Base-by-base conservation (phyloP, 225 moss, liverwort and hornwort species). In the Marchantia paleacea region DNA sequence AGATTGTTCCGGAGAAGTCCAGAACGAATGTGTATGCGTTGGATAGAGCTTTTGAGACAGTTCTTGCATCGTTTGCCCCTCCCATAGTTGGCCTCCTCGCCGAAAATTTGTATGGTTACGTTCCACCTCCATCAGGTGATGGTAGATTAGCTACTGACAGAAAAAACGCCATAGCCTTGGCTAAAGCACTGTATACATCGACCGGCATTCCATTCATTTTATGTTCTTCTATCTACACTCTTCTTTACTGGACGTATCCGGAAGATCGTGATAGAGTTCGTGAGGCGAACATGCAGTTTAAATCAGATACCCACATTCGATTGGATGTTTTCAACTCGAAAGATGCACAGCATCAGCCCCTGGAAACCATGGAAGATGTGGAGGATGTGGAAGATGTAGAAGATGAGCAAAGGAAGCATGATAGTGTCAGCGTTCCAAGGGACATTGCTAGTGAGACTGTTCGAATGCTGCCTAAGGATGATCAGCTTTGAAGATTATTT, bases 181-280 rank as follows among this genome's bases (percentile, higher is more conserved):
- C 92, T 51, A 91, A 94, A 82, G 94, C 99, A 13, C 88, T 99
- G 4, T 99, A 90, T 76, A 95, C 95, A 12, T 82, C 94, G 75
- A 78, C 92, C 0, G 89, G 90, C 22, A 63, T 91, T 20, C 94
- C 99, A 0, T 87, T 95, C 80, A 19, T 87, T 26, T 7, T 99
- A 8, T 99, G 99, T 72, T 90, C 92, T 87, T 70, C 90, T n/a
- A 87, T 92, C 7, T 99, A 99, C 82, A 89, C 86, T 16, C 81
- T 94, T 48, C 83, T 99, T 58, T 99, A 99, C 73, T 92, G 94
- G 88, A 94, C 95, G 0, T 99, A 99, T 87, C 99, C 95, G 7
- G 82, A 72, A n/a, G 99, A 99, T 84, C 92, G 99, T 19, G 95
- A 91, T 76, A 89, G 86, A 69, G 91, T 92, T 5, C 85, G 89